Evolutionary conservation across 2,329 filamentous ascomycete genomes (phyloP), one percentile per base, ranked within the genome.

Genomic region (Chaetoscypha palmicola): DNA sequence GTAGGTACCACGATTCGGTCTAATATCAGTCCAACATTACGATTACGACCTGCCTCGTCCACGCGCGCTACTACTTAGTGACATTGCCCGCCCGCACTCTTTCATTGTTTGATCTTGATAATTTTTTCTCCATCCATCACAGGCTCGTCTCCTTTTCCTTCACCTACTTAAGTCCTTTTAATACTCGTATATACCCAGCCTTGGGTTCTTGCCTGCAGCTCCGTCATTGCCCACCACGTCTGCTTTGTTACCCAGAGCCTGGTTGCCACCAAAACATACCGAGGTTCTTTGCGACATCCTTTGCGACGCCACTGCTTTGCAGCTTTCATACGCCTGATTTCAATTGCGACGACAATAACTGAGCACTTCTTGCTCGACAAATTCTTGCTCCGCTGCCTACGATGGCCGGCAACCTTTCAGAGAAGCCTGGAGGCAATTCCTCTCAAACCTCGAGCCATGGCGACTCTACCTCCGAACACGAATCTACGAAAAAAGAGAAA

Each of bases 371-470:
- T 11, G 28, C 28, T 31, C 16, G 11, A 14, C 3, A 31, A 31
- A 11, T 14, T 10, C 28, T 9, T 4, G 16, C 16, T 12, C 9
- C 28, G n/a, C n/a, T n/a, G 9, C 28, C 55, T 41, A 49, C 37
- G 41, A 60, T 61, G 58, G 57, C 53, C 48, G 55, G 51, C 52
- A 53, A 57, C 20, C 42, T 46, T 16, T 41, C 49, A 23, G 57
- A 60, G 43, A 61, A 60, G 28, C 23, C 50, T 11, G 45, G 44
- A 39, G 44, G 28, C 21, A 36, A 30, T 8, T 19, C 48, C 17
- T 16, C 51, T 31, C 30, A 50, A 26, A 10, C 55, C 21, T 57
- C 57, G 11, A 58, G 47, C 28, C 51, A 46, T 20, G 49, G 43
- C 47, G 50, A 53, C 22, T 60, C 54, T 10, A 48, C 42, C 9